Base-by-base conservation (phyloP, 2,329 filamentous ascomycete species). In the Colletotrichum scovillei region DNA sequence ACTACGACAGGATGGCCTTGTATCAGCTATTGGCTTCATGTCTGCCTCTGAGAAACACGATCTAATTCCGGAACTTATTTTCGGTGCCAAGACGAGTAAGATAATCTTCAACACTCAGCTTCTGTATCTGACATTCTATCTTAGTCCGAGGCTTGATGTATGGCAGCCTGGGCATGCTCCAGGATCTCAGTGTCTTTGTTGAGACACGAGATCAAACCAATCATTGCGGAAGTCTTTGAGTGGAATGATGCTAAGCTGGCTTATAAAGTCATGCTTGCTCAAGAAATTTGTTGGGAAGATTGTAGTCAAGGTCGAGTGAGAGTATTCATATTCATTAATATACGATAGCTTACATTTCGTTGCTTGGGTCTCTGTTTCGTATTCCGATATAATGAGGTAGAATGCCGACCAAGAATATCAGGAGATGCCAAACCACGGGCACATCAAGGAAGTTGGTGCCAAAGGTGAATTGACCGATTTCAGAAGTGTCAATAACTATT, bases 391-490 rank as follows among this genome's bases (percentile, higher is more conserved):
- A 26, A 26, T 26, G 26, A 26, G 26, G 3, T 4, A 26, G 26
- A 26, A 32, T 3, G 30, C 30, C 30, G 30, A 32, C 30, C 11
- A 8, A 32, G 4, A 8, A 32, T 0, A 32, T 9, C 30, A 32
- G 1, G 8, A 35, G 1, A 5, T 12, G 1, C 12, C 11, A 35
- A 0, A 2, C 14, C 5, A 6, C 7, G 6, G 7, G 38, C 14
- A 1, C 16, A 19, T 42, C 6, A 19, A 19, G 38, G 14, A 42
- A 42, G 6, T 19, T 19, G 38, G 19, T 7, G 14, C 5, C 38
- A 0, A 42, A 42, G 1, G 14, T 5, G 0, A 3, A 19, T 16
- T 42, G 5, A 16, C 6, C 0, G 3, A 19, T 19, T 42, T 38
- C 6, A 19, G 8, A 1, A 3, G 6, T 49, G 1, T 49, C 6